Base-by-base conservation (phyloP, 768 basidiomycete species). In the Xerocomus brunneocitrinus region DNA sequence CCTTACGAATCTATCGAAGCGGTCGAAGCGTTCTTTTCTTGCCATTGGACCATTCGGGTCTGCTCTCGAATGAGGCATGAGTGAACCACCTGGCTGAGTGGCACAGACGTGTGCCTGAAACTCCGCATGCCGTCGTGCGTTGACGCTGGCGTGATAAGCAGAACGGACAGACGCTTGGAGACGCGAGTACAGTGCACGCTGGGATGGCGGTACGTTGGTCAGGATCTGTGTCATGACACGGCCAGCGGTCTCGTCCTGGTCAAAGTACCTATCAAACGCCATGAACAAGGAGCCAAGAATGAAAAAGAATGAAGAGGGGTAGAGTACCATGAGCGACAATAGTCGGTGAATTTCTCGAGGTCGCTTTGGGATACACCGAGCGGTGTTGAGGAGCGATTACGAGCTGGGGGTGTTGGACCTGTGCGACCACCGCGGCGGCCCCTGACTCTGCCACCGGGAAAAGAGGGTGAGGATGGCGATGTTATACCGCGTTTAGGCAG, bases 121-220 rank as follows among this genome's bases (percentile, higher is more conserved):
- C 64, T 94, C 91, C 16, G 91, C 86, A 53, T 85, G 81, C 47
- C 86, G 77, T 34, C 91, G 79, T 35, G 82, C 80, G 57, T 86
- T 86, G 58, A 91, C 79, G 55, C 83, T 88, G 47, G 84, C 82
- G 68, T 95, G 93, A 63, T 86, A 94, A 42, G 85, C 84, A 38
- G 91, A 84, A 40, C 93, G 84, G 27, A 94, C 85, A 19, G 88
- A 88, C 1, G 91, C 87, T 67, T 95, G 93, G 19, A 95, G 70
- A 53, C 89, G 84, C 22, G 90, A 87, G 67, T 87, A 95, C 1
- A 89, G 86, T 8, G 92, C 90, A 53, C 89, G 85, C 60, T 95
- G 91, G 0, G 89, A 84, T 2, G 91, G 81, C 7, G 87, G 87
- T 4, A 93, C 78, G 32, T 84, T 85, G 42, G 89, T 79, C 43